phyloP scores from a whole-genome alignment of 2,329 filamentous ascomycete species.

The Macrophomina tecta region DNA sequence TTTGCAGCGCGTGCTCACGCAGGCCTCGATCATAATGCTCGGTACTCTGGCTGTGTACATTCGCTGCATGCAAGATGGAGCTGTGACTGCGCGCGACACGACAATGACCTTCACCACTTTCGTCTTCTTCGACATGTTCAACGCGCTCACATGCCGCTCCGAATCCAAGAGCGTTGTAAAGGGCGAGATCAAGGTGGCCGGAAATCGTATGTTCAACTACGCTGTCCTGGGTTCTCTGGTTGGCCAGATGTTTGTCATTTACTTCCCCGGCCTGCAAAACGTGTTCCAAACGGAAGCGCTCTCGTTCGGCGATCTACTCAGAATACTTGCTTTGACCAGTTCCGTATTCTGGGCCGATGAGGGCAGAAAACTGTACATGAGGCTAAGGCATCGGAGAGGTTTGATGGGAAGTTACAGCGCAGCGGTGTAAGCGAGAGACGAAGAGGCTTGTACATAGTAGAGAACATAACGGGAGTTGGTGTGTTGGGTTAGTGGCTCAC shows the following conservation, averaged over 20 bases:
- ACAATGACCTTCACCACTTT: slow-evolving; percentile 99
- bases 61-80: slow-evolving; percentile 86
- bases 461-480: neutral
- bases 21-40: slow-evolving; percentile 86
- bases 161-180: slow-evolving; percentile 87
- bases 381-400: slow-evolving; percentile 50
- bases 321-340: slow-evolving; percentile 78
- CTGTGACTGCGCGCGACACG: slow-evolving; percentile 90
- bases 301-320: slow-evolving; percentile 72
- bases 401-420: slow-evolving; percentile 43
- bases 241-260: slow-evolving; percentile 90
- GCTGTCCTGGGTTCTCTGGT: slow-evolving; percentile 83
- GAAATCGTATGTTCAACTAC: slow-evolving; percentile 94
- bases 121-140: slow-evolving; percentile 99
- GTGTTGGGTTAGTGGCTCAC: slow-evolving; percentile 13
- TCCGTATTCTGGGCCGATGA: slow-evolving; percentile 96
- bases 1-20: slow-evolving; percentile 83
- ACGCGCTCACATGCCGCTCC: slow-evolving; percentile 89
- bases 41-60: slow-evolving; percentile 92
- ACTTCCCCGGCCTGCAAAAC: slow-evolving; percentile 89
- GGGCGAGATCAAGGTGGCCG: slow-evolving; percentile 79
- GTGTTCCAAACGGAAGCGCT: slow-evolving; percentile 96
- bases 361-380: slow-evolving; percentile 70
- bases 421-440: slow-evolving; percentile 40
- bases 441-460: slow-evolving; percentile 3